phyloP scores from a whole-genome alignment of 2,329 filamentous ascomycete species.

The Metarhizium rileyi region DNA sequence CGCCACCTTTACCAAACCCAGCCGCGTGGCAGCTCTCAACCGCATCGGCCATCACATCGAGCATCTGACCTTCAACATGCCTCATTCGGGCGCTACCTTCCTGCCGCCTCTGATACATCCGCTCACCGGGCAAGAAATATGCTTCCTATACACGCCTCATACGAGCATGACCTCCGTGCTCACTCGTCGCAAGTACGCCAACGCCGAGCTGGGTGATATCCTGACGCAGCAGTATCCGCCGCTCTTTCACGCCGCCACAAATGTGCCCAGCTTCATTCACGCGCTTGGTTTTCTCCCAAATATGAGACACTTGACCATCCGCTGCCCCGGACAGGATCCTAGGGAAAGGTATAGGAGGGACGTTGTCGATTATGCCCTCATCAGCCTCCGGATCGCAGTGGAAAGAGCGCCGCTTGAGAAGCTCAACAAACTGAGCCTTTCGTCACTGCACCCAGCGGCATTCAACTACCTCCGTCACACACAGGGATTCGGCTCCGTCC shows the following conservation, averaged over 20 bases:
- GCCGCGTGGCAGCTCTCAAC: constrained; percentile 62
- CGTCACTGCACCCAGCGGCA: constrained; percentile 63
- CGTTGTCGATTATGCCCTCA: constrained; percentile 80
- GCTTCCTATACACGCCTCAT: constrained; percentile 74
- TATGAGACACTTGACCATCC: constrained; percentile 64
- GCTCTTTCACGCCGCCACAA: constrained; percentile 80
- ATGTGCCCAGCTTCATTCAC: constrained; percentile 73
- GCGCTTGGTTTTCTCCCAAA: constrained; percentile 60
- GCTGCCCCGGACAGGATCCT: constrained; percentile 62
- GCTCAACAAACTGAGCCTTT: constrained; percentile 61
- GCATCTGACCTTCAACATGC: constrained; percentile 66
- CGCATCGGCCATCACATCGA: constrained; percentile 72
- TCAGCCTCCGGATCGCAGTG: constrained; percentile 74
- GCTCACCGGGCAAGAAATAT: constrained; percentile 64
- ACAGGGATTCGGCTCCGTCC: constrained; percentile 64
- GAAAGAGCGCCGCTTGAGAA: constrained; percentile 60
- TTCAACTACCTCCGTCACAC: constrained; percentile 69
- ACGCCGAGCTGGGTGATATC: constrained; percentile 67
- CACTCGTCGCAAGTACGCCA: constrained; percentile 68
- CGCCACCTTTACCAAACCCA: constrained; percentile 65
- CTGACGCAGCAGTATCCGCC: constrained; percentile 81
- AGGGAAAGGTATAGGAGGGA: constrained; percentile 63
- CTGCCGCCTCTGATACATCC: constrained; percentile 78
- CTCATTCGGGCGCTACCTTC: constrained; percentile 70
- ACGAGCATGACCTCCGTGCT: constrained; percentile 52